These are phyloP conservation scores for Brassica cretica DNA, from an alignment of 345 rosid genomes.

Conservation along the genomic window DNA sequence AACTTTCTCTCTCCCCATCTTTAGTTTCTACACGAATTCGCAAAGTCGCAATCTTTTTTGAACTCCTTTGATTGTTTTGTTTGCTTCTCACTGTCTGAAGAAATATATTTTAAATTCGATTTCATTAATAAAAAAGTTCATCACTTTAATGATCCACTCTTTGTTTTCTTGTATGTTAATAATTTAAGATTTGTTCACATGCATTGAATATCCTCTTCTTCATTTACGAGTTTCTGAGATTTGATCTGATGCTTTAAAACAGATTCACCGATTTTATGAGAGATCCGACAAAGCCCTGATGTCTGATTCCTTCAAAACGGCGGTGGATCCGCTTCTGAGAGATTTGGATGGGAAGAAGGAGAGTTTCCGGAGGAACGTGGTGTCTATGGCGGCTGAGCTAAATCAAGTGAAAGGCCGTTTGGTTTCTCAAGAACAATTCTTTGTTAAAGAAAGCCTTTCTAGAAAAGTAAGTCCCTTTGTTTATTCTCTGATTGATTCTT, in stretches of 20 bases:
- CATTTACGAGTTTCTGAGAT: constrained; percentile 20
- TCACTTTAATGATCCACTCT: constrained; percentile 19
- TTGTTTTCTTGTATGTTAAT: constrained; percentile 3
- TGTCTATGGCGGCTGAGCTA: constrained; percentile 79
- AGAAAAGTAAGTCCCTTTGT: constrained; percentile 56
- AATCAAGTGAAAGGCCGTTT: constrained; percentile 79
- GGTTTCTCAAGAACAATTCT: constrained; percentile 70
- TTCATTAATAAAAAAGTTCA: constrained; percentile 4
- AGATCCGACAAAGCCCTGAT: constrained; percentile 33
- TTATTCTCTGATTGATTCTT: constrained; percentile 1
- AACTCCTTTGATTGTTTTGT: not conserved
- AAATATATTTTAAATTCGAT: not conserved
- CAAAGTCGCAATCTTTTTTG: constrained; percentile 33
- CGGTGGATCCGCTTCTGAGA: constrained; percentile 70
- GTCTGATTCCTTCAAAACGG: constrained; percentile 38
- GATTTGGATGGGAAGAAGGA: constrained; percentile 92
- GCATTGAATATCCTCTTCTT: constrained; percentile 36
- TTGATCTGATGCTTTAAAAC: constrained; percentile 24
- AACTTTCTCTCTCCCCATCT: not conserved
- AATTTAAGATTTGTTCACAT: constrained; percentile 43
- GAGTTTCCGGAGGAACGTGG: constrained; percentile 77
- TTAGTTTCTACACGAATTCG: not conserved
- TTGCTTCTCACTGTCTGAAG: not conserved
- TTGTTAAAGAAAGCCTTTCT: constrained; percentile 61
- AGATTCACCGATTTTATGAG: constrained; percentile 23